Conservation (phyloP, 805 yeast species). For the Saccharomycopsis fodiens region DNA sequence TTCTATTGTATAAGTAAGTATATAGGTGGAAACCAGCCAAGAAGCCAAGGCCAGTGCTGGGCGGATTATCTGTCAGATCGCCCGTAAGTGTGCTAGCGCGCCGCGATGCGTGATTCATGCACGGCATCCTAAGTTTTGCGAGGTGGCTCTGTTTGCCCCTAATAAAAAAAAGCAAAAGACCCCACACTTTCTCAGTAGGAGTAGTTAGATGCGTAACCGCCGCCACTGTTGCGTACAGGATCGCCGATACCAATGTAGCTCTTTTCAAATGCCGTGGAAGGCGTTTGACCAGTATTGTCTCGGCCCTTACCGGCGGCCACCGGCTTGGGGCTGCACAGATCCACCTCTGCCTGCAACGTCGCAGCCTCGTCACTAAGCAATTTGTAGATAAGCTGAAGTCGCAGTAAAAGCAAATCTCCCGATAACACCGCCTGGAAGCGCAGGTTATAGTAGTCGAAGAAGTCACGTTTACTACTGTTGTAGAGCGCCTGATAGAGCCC, state of each 20-base stretch:
- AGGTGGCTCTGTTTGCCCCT: too few relatives aligned
- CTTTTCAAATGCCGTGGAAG: not conserved
- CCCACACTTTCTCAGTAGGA: too few relatives aligned
- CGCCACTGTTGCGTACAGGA: not conserved
- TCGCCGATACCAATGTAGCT: conserved; percentile 2
- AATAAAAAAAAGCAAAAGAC: too few relatives aligned
- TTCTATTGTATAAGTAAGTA: too few relatives aligned
- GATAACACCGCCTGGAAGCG: conserved; percentile 9
- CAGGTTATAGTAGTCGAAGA: conserved; percentile 8
- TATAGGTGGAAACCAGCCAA: too few relatives aligned
- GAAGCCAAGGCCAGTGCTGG: too few relatives aligned
- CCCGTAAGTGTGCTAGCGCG: too few relatives aligned
- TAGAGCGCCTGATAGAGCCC: conserved; percentile 8
- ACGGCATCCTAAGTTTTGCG: too few relatives aligned
- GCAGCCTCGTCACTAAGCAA: conserved; percentile 8
- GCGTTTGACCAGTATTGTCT: not conserved
- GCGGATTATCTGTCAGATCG: too few relatives aligned
- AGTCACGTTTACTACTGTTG: conserved; percentile 11
- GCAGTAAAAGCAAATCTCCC: not conserved
- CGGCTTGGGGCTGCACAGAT: not conserved
- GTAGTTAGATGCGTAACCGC: not conserved
- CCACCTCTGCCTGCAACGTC: conserved; percentile 7
- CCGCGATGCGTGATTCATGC: too few relatives aligned
- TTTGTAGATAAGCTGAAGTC: conserved; percentile 6
- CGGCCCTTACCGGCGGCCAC: not conserved